Evolutionary conservation across 495 filamentous ascomycete species (phyloP), one percentile per base, ranked within the genome.

Genomic region (Astrothelium subdiscretum): DNA sequence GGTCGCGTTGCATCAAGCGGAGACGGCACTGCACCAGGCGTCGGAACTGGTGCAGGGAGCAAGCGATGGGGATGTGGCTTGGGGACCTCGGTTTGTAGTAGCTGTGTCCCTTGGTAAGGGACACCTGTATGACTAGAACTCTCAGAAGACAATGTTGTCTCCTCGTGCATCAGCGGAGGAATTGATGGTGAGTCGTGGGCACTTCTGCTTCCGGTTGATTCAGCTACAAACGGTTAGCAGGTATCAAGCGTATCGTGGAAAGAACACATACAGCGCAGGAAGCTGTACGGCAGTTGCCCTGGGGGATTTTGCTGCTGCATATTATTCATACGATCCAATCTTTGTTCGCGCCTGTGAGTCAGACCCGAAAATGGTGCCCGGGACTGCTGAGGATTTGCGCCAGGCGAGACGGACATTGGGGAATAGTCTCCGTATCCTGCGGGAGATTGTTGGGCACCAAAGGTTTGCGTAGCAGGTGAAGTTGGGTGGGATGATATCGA

Each of bases 121-220:
- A 20, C 18, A 42, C 31, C 44, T 32, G 59, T 38, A 32, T 58
- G 44, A n/a, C 62, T 26, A 31, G 35, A 35, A 24, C 63, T 62
- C n/a, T 64, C 62, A 27, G 69, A 71, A n/a, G 69, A 71, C 4
- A 69, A 12, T 1, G 67, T 71, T 27, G 69, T 69, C 31, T 68
- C 69, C 48, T 71, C 67, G 42, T 66, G 69, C 10, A 61, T 61
- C 29, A 71, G 59, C 15, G 63, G 63, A 18, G 69, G 69, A 2
- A 68, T 59, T 26, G 51, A 58, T 26, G 59, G 48, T 54, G 48
- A 54, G 15, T 29, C 48, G 24, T 24, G 48, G 29, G 20, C 29
- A 29, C 48, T 54, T 15, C 48, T 54, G 24, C 48, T 54, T 54
- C 48, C 48, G 3, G 24, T 29, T 5, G 48, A 54, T 29, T 54